These are phyloP conservation scores for Rutstroemia sp. DNA, from an alignment of 2,329 filamentous ascomycete species.

Conservation along the genomic window DNA sequence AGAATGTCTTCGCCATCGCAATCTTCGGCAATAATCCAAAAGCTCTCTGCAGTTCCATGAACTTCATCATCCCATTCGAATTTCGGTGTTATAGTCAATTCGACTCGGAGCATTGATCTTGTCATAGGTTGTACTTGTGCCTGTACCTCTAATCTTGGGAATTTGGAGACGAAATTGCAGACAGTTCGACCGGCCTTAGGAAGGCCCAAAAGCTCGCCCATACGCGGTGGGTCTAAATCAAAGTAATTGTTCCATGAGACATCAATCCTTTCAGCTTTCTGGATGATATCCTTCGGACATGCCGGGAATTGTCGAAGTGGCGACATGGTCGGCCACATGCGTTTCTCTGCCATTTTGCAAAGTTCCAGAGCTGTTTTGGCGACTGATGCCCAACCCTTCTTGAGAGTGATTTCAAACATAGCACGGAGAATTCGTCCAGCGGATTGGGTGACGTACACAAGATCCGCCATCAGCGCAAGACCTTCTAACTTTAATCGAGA, in stretches of 20 bases:
- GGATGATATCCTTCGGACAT: constrained; percentile 77
- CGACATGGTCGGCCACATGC: constrained; percentile 99
- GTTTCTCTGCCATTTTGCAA: constrained; percentile 98
- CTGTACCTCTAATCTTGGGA: constrained; percentile 85
- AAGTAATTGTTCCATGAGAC: constrained; percentile 93
- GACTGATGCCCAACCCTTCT: constrained; percentile 92
- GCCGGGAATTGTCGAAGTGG: constrained; percentile 83
- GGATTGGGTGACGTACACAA: constrained; percentile 98
- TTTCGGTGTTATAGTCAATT: constrained; percentile 85
- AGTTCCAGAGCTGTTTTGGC: constrained; percentile 87
- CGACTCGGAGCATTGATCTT: constrained; percentile 82
- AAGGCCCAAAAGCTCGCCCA: constrained; percentile 89
- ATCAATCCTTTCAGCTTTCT: constrained; percentile 90
- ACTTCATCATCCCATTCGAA: constrained; percentile 92
- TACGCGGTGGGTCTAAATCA: constrained; percentile 88
- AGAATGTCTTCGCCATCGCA: constrained; percentile 95
- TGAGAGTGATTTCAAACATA: constrained; percentile 94
- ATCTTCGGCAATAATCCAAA: constrained; percentile 97
- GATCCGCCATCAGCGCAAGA: constrained; percentile 91
- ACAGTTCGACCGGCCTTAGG: constrained; percentile 81
- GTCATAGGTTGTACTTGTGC: constrained; percentile 94
- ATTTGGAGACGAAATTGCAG: constrained; percentile 81
- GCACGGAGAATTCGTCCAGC: constrained; percentile 92
- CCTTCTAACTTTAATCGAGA: constrained; percentile 91
- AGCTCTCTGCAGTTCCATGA: constrained; percentile 82